Base-by-base conservation (phyloP, 805 yeast genomes). In the Barnettozyma wickerhamii region DNA sequence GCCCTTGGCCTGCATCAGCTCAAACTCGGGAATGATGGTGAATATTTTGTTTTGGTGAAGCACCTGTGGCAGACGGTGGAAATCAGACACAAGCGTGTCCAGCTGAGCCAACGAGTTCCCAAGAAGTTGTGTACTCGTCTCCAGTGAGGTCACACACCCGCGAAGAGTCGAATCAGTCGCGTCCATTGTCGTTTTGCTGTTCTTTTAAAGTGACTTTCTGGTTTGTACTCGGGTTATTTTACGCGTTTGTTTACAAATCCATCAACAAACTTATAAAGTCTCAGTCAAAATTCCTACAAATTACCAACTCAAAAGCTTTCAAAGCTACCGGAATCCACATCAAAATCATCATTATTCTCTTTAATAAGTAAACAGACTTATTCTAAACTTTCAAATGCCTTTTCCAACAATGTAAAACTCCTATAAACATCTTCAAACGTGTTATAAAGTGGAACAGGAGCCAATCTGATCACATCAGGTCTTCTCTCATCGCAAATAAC, bases 391-490 rank as follows among this genome's bases (percentile, higher is more conserved):
- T 34, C 30, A 23, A 45, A 36, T 2, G 48, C 46, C 6, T 66
- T 69, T 15, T 77, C 62, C 4, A 88, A 52, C 17, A 66, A 47
- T 18, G 59, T 46, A 6, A 69, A 77, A 7, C 78, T 78, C 3
- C 51, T 40, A 27, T 54, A 65, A 12, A 84, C 78, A 46, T 90
- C 95, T 32, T 57, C 63, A 50, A 84, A 84, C 2, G 84, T 77
- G 54, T 88, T 90, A 65, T 90, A 90, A 35, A 88, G 67, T 0
- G 96, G 93, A 3, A 75, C 69, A 7, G 98, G 96, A 0, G 95
- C 91, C n/a, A 90, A 56, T 43, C 97, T 68, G 30, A 91, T 78
- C n/a, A 89, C 97, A 56, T 80, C 79, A 1, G 97, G 97, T 56
- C 87, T 72, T 57, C 98, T 72, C 56, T 90, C 96, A 59, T 90